Conservation (phyloP, 2,329 filamentous ascomycete genomes). For the Cordyceps tenuipes region DNA sequence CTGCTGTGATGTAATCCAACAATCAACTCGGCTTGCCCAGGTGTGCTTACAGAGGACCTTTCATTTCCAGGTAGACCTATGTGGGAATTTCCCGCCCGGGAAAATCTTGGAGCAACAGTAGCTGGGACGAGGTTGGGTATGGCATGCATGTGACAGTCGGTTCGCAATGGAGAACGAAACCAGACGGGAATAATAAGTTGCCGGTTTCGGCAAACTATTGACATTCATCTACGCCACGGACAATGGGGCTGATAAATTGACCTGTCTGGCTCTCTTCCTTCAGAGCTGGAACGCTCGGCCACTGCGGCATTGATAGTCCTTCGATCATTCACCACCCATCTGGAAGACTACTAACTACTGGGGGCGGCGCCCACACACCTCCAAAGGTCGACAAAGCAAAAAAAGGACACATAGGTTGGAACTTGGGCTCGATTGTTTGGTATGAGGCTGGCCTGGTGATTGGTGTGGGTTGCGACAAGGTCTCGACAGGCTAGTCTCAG, state of each 20-base stretch:
- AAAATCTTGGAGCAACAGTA: background rate
- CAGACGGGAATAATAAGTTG: background rate
- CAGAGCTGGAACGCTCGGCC: background rate
- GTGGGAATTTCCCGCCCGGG: too few species aligned
- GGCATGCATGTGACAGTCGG: background rate
- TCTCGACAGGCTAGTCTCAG: too few species aligned
- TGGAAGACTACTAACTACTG: background rate
- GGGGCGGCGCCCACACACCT: background rate
- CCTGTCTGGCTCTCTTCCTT: background rate
- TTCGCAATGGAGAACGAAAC: background rate
- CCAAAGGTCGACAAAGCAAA: background rate
- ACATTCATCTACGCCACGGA: background rate
- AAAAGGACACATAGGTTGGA: background rate
- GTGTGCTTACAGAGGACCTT: too few species aligned
- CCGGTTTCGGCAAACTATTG: background rate
- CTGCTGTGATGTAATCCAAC: background rate
- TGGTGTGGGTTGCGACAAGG: background rate
- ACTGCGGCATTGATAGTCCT: constrained; percentile 2
- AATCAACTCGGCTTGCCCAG: background rate
- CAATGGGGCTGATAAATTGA: background rate
- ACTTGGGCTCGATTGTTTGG: background rate
- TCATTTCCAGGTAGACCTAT: too few species aligned
- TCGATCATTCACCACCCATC: background rate
- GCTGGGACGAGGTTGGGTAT: too few species aligned
- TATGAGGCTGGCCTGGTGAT: background rate